A percentile compares a stretch with the other conserved stretches of the same genome.
Evolutionary conservation across 2,329 filamentous ascomycete genomes (phyloP).

Genomic region (Orbilia blumenaviensis): DNA sequence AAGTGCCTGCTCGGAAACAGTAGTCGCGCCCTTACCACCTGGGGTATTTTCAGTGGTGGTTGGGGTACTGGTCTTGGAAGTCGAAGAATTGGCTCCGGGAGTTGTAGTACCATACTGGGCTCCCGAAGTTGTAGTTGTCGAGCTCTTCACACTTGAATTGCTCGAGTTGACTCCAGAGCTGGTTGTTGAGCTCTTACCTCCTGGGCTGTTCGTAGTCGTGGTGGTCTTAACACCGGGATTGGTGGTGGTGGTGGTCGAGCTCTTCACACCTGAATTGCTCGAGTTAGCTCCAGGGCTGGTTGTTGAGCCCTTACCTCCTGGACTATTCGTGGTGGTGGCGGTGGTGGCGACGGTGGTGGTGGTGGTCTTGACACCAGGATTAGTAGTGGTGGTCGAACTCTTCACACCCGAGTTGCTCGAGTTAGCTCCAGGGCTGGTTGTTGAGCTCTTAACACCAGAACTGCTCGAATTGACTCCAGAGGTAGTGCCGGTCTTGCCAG

Average conservation of each 20-base stretch:
- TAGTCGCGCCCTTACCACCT: not conserved
- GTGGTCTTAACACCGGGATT: not conserved
- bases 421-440: too few relatives aligned
- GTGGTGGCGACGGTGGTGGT: not conserved
- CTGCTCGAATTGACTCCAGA: too few relatives aligned
- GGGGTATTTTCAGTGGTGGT: not conserved
- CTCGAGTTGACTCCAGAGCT: not conserved
- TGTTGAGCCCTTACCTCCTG: not conserved
- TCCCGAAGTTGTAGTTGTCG: not conserved
- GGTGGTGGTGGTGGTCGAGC: not conserved
- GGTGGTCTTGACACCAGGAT: not conserved
- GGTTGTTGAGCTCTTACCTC: not conserved
- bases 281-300: not conserved
- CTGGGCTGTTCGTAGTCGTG: not conserved
- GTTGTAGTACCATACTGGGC: not conserved
- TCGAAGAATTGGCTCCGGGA: not conserved
- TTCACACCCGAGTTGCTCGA: too few relatives aligned
- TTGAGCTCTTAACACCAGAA: too few relatives aligned
- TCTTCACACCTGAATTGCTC: too few relatives aligned
- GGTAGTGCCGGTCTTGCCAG: too few relatives aligned
- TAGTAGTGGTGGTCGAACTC: not conserved
- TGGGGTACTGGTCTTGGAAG: not conserved
- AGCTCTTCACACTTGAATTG: too few relatives aligned
- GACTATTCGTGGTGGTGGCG: not conserved
- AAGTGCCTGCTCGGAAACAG: not conserved